Evolutionary conservation across 306 rosid species (phyloP).

Genomic region (Begonia loranthoides): DNA sequence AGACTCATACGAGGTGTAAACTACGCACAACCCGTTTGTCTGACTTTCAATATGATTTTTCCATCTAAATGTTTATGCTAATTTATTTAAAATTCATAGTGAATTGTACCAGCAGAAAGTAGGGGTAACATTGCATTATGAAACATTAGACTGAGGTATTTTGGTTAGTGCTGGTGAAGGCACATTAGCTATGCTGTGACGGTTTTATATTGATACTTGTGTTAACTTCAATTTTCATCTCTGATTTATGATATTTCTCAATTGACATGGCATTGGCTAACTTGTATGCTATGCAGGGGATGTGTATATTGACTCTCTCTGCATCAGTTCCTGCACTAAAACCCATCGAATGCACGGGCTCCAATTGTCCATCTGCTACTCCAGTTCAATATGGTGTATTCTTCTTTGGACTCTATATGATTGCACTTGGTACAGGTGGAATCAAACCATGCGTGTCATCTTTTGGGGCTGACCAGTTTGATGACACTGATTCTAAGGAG

Average conservation of each 20-base stretch:
- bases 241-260: neutral
- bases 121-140: no score
- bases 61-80: no score
- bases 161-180: no score
- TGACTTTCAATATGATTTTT: no score
- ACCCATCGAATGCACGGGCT: conserved; percentile 58
- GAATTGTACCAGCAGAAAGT: no score
- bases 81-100: no score
- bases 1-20: no score
- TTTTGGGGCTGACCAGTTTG: conserved; percentile 97
- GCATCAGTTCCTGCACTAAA: conserved; percentile 63
- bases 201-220: neutral
- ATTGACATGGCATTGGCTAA: neutral
- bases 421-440: conserved; percentile 96
- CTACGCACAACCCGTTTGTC: no score
- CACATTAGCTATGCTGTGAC: no score
- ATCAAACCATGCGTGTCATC: conserved; percentile 94
- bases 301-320: conserved; percentile 88
- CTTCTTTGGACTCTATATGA: conserved; percentile 85
- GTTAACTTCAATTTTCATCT: neutral
- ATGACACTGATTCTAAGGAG: conserved; percentile 77
- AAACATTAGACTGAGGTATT: no score
- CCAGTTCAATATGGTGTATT: conserved; percentile 74
- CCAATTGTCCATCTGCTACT: conserved; percentile 69
- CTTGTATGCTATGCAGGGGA: conserved; percentile 52